phyloP scores from a whole-genome alignment of 805 yeast genomes.

The Candida hispaniensis region DNA sequence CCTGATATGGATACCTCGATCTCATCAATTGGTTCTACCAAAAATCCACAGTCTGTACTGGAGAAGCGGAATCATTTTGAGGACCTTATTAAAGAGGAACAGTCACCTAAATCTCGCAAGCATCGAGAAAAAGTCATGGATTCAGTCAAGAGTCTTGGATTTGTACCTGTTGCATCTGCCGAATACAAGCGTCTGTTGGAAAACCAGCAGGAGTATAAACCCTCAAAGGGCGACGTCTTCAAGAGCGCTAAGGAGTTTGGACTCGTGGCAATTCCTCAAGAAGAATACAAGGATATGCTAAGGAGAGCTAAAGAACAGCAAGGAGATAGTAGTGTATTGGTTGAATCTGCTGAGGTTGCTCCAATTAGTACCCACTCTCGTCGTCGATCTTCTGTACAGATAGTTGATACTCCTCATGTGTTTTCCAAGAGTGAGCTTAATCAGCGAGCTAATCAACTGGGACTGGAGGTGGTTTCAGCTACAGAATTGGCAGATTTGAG shows the following conservation, averaged over 20 bases:
- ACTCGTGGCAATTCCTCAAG: constrained; percentile 36
- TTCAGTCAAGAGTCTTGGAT: constrained; percentile 27
- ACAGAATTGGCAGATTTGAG: constrained; percentile 15
- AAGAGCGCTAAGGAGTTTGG: constrained; percentile 35
- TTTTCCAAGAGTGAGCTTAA: constrained; percentile 22
- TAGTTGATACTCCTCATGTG: constrained; percentile 7
- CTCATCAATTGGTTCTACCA: constrained; percentile 4
- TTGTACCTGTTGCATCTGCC: constrained; percentile 28
- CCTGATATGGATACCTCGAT: constrained; percentile 16
- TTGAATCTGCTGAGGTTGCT: constrained; percentile 4
- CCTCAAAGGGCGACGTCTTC: constrained; percentile 28
- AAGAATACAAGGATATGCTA: constrained; percentile 34
- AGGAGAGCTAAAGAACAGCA: constrained; percentile 24
- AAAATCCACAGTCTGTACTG: constrained; percentile 22
- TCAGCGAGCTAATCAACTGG: constrained; percentile 22
- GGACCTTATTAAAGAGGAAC: constrained; percentile 22
- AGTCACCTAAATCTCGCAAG: constrained; percentile 17
- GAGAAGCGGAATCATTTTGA: constrained; percentile 28
- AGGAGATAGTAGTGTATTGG: constrained; percentile 23
- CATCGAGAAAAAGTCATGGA: constrained; percentile 25
- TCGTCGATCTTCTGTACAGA: background rate
- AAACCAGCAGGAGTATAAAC: constrained; percentile 26
- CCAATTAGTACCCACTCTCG: constrained; percentile 1
- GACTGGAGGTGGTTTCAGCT: constrained; percentile 19
- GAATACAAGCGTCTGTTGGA: constrained; percentile 29